These are phyloP conservation scores for Dysphania ambrosioides DNA, from an alignment of 148 eudicot genomes.

Conservation along the genomic window DNA sequence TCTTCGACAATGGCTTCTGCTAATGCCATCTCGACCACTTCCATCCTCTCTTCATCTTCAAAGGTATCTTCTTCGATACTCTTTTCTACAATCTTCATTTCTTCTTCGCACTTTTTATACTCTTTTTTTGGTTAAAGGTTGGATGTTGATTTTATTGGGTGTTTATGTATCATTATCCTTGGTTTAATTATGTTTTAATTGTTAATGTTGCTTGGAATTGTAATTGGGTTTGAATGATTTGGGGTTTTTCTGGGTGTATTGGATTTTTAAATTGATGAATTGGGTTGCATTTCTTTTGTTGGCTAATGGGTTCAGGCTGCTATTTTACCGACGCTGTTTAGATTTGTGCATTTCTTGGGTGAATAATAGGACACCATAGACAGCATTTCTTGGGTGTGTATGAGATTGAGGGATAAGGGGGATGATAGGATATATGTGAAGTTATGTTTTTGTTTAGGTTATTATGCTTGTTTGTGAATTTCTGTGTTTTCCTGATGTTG, in stretches of 20 bases:
- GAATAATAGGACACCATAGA: background rate
- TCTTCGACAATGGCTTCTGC: slow-evolving; percentile 63
- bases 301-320: background rate
- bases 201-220: background rate
- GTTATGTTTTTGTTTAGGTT: background rate
- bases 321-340: background rate
- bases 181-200: background rate
- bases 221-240: background rate
- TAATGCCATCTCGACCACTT: slow-evolving; percentile 72
- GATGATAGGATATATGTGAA: no score
- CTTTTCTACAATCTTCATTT: background rate
- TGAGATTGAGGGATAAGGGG: background rate
- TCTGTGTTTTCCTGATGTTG: background rate
- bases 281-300: slow-evolving; percentile 4
- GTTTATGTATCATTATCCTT: background rate
- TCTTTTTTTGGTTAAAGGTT: background rate
- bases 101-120: background rate
- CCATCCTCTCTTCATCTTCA: slow-evolving; percentile 55
- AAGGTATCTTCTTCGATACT: slow-evolving; percentile 33
- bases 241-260: background rate
- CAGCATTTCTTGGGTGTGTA: background rate
- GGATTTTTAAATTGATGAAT: background rate
- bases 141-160: background rate
- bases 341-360: background rate
- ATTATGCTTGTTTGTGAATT: background rate